A percentile compares a stretch with the other conserved stretches of the same genome.
phyloP scores from a whole-genome alignment of 2,329 filamentous ascomycete genomes.

The Dactylonectria estremocensis region DNA sequence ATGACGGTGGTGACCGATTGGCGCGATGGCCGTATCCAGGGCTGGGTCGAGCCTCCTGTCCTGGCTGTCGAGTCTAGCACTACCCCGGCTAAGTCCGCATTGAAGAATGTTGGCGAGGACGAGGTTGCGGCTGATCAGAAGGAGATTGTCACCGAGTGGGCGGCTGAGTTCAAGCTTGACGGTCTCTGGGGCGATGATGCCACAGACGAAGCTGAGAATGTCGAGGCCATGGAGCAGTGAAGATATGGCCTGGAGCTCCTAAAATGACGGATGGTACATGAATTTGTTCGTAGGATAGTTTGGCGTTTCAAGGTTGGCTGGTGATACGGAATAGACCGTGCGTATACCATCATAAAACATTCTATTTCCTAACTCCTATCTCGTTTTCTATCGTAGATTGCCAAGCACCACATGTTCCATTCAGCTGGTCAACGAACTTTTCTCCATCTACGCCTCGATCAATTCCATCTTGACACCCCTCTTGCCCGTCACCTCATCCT shows the following conservation, averaged over 20 bases:
- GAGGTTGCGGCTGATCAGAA: slow-evolving; percentile 77
- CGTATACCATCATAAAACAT: slow-evolving; percentile 48
- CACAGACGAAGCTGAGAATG: slow-evolving; percentile 49
- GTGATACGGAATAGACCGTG: slow-evolving; percentile 49
- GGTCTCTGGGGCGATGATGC: slow-evolving; percentile 84
- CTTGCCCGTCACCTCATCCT: slow-evolving; percentile 97
- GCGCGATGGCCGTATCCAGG: slow-evolving; percentile 94
- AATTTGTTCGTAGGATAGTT: slow-evolving; percentile 50
- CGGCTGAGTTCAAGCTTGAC: slow-evolving; percentile 94
- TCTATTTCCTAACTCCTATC: slow-evolving; percentile 43
- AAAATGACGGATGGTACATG: slow-evolving; percentile 48
- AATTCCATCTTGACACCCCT: slow-evolving; percentile 86
- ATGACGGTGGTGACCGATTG: slow-evolving; percentile 97
- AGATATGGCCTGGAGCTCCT: slow-evolving; percentile 27
- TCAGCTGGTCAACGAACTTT: slow-evolving; percentile 3
- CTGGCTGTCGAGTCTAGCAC: slow-evolving; percentile 66
- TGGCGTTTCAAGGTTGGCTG: slow-evolving; percentile 54
- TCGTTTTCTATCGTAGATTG: slow-evolving; percentile 34
- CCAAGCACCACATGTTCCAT: slow-evolving; percentile 26
- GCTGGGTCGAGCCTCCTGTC: slow-evolving; percentile 86
- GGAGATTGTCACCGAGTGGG: slow-evolving; percentile 92
- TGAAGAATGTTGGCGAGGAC: slow-evolving; percentile 60
- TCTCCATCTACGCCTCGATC: slow-evolving; percentile 55
- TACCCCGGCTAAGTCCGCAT: slow-evolving; percentile 50
- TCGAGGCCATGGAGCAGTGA: slow-evolving; percentile 69